Conservation (phyloP, 1,284 basidiomycete genomes). For the Boletus mariae region DNA sequence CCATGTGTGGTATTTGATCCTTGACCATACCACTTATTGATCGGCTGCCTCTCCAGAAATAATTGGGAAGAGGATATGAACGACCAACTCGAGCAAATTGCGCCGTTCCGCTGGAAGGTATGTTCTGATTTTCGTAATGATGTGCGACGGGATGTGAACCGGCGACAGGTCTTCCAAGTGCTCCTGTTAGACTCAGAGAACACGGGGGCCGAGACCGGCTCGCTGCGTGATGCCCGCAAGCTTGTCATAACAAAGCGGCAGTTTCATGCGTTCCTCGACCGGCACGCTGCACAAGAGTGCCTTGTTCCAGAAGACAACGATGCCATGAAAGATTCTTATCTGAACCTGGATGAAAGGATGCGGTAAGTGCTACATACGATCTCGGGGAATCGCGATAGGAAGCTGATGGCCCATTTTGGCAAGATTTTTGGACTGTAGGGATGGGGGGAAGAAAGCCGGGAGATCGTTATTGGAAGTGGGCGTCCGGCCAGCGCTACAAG, state of each 20-base stretch:
- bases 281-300: conserved; percentile 27
- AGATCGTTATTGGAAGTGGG: conserved; percentile 36
- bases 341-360: conserved; percentile 38
- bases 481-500: conserved; percentile 33
- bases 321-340: conserved; percentile 37
- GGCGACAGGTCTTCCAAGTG: conserved; percentile 29
- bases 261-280: conserved; percentile 35
- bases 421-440: conserved; percentile 34
- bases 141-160: background rate
- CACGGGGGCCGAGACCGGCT: conserved; percentile 25
- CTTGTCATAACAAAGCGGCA: conserved; percentile 35
- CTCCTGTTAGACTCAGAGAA: conserved; percentile 35
- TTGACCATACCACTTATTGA: background rate
- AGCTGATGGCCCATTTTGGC: background rate
- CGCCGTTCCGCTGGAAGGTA: conserved; percentile 29
- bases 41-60: conserved; percentile 12
- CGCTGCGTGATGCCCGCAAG: conserved; percentile 35
- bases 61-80: conserved; percentile 37
- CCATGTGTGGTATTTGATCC: conserved; percentile 13
- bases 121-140: background rate
- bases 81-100: conserved; percentile 23
- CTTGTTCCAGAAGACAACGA: conserved; percentile 40
- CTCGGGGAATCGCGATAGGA: background rate
- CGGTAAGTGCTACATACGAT: conserved; percentile 16
- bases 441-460: conserved; percentile 31